Percentiles rank a stretch among this genome's conserved stretches.
These are phyloP conservation scores for Podospora tetraspora DNA, from an alignment of 495 filamentous ascomycete genomes.

Conservation along the genomic window DNA sequence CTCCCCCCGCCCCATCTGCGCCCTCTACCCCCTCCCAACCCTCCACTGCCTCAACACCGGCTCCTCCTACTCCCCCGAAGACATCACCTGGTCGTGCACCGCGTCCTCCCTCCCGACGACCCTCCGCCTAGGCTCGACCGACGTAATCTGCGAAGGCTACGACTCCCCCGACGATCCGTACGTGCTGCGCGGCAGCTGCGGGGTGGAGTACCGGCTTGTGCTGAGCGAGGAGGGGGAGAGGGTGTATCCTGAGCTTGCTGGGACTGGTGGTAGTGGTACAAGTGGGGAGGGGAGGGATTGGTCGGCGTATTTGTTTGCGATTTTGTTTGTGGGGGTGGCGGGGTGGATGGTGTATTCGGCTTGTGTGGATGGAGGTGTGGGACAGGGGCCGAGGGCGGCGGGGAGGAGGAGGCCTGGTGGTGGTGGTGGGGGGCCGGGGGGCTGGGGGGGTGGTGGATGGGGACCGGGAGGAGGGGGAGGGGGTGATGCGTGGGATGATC, in stretches of 20 bases:
- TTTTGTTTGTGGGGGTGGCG: conserved; percentile 41
- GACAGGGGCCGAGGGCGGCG: conserved; percentile 13
- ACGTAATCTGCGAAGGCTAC: conserved; percentile 93
- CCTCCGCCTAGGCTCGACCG: conserved; percentile 83
- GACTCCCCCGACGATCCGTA: conserved; percentile 66
- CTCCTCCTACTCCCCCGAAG: conserved; percentile 58
- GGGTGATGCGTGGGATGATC: conserved; percentile 46
- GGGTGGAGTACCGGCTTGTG: conserved; percentile 81
- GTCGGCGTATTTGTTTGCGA: conserved; percentile 26
- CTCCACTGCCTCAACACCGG: conserved; percentile 90
- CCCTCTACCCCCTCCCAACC: conserved; percentile 64
- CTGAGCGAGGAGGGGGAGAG: conserved; percentile 78
- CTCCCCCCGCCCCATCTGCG: conserved; percentile 56
- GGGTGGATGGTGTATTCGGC: conserved; percentile 49
- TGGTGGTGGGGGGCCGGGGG: conserved; percentile 15
- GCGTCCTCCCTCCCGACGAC: conserved; percentile 66
- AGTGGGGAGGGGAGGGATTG: conserved; percentile 14
- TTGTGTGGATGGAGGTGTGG: conserved; percentile 21
- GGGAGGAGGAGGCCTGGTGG: conserved; percentile 11
- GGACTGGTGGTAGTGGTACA: conserved; percentile 15
- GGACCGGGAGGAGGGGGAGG: conserved; percentile 28
- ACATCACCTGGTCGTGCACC: conserved; percentile 85
- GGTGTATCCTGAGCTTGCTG: conserved; percentile 50
- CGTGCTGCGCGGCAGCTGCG: conserved; percentile 84
- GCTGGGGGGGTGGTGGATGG: conserved; percentile 15